Evolutionary conservation across 148 eudicot species (phyloP).

Genomic region (Gaultheria prostrata): DNA sequence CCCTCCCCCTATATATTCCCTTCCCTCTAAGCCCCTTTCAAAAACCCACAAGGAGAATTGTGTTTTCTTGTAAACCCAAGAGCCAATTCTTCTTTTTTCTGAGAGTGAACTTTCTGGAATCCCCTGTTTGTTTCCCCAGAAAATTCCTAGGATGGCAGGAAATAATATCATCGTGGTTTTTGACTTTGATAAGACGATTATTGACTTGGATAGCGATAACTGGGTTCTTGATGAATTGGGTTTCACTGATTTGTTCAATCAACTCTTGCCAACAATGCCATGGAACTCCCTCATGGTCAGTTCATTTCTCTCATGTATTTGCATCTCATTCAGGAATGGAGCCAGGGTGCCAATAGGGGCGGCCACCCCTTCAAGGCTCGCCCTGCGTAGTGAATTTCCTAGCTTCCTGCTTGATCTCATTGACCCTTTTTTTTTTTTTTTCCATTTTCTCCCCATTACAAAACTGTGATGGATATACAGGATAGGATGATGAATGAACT

Average conservation of each 20-base stretch:
- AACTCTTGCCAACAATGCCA: conserved; percentile 69
- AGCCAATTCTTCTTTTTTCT: not conserved
- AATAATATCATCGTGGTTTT: conserved; percentile 54
- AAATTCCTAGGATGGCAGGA: conserved; percentile 30
- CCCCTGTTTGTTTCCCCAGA: not conserved
- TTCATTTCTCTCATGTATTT: not conserved
- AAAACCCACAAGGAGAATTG: not conserved
- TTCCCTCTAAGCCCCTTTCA: not conserved
- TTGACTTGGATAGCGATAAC: conserved; percentile 69
- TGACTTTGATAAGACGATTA: conserved; percentile 81
- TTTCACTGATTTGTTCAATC: conserved; percentile 57
- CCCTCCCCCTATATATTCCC: conserved; percentile 11
- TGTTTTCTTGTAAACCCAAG: not conserved
- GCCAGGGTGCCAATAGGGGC: no score
- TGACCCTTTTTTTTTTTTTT: not conserved
- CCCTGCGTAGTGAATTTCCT: no score
- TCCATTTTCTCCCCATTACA: not conserved
- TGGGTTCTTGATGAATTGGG: conserved; percentile 83
- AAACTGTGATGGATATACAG: not conserved
- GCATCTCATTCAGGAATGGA: not conserved
- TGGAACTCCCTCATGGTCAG: conserved; percentile 80
- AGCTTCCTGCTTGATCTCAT: no score
- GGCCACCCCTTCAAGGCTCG: no score
- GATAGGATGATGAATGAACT: not conserved
- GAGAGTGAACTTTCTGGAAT: not conserved